Percentiles rank a stretch among this genome's conserved stretches.
Conservation (phyloP, 2,329 filamentous ascomycete species). For the Aspergillus fischeri region DNA sequence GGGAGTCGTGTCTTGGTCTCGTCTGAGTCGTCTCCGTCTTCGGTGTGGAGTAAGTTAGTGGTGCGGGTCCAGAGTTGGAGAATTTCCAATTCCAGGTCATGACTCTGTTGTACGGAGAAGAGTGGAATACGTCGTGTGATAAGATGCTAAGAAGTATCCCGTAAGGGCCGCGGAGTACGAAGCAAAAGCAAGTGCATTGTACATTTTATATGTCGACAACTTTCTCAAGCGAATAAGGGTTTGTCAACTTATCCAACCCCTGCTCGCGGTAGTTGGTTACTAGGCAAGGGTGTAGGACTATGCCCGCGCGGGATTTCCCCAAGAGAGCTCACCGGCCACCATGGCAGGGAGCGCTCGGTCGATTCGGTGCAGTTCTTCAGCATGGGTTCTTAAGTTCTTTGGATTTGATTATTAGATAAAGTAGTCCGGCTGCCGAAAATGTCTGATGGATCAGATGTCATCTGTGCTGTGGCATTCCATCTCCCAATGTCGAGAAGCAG, state of each 20-base stretch:
- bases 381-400: background rate
- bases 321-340: background rate
- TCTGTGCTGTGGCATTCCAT: too few species aligned
- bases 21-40: background rate
- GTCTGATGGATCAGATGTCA: too few species aligned
- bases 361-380: background rate
- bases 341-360: background rate
- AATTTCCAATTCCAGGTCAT: background rate
- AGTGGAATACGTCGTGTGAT: background rate
- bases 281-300: background rate
- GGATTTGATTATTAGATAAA: too few species aligned
- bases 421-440: too few species aligned
- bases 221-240: background rate
- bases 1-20: background rate
- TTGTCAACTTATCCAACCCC: background rate
- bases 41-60: background rate
- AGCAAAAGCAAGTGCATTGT: background rate
- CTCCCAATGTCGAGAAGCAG: too few species aligned
- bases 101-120: background rate
- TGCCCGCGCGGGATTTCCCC: background rate
- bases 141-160: too few species aligned
- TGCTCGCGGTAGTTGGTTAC: background rate
- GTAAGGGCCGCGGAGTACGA: background rate
- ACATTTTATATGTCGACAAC: background rate
- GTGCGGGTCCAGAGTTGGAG: background rate